These are phyloP conservation scores for Colletotrichum salicis DNA, from an alignment of 2,329 filamentous ascomycete genomes.

Conservation along the genomic window DNA sequence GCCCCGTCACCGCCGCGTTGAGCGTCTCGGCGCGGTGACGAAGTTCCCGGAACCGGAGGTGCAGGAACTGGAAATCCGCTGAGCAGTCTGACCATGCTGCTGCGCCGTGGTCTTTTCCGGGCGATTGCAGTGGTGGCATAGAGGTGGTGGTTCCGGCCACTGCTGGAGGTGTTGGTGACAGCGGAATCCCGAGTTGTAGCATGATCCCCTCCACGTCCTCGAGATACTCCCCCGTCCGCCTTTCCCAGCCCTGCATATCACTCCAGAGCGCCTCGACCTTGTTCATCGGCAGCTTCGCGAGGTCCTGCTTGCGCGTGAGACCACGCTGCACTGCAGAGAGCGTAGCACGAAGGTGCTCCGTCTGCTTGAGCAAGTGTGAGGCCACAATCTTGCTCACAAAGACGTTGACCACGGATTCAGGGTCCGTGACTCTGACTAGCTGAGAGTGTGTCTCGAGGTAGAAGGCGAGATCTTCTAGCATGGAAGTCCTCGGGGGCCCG, in stretches of 20 bases:
- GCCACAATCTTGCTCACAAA: conserved; percentile 41
- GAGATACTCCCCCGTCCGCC: conserved; percentile 41
- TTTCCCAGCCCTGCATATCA: conserved; percentile 41
- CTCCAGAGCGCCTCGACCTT: conserved; percentile 42
- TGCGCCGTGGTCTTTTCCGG: too few relatives aligned
- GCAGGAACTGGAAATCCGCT: conserved; percentile 39
- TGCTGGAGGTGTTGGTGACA: conserved; percentile 17
- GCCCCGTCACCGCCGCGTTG: conserved; percentile 39
- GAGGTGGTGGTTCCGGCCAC: neutral
- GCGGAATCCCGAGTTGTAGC: conserved; percentile 40
- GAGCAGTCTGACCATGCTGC: conserved; percentile 31
- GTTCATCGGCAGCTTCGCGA: conserved; percentile 35
- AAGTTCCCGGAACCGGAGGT: conserved; percentile 38
- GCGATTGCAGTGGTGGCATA: neutral
- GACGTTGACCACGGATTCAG: conserved; percentile 29
- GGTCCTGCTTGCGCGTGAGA: conserved; percentile 41
- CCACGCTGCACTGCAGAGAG: conserved; percentile 39
- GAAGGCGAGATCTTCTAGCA: conserved; percentile 41
- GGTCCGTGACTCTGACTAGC: conserved; percentile 20
- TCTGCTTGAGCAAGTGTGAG: conserved; percentile 39
- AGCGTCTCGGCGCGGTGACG: conserved; percentile 39
- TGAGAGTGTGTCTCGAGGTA: conserved; percentile 38
- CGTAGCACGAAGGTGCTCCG: conserved; percentile 38
- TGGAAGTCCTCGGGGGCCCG: conserved; percentile 37
- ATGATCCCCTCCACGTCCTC: conserved; percentile 41